phyloP scores from a whole-genome alignment of 164 flowering plant species.

The Umbilicus rupestris region DNA sequence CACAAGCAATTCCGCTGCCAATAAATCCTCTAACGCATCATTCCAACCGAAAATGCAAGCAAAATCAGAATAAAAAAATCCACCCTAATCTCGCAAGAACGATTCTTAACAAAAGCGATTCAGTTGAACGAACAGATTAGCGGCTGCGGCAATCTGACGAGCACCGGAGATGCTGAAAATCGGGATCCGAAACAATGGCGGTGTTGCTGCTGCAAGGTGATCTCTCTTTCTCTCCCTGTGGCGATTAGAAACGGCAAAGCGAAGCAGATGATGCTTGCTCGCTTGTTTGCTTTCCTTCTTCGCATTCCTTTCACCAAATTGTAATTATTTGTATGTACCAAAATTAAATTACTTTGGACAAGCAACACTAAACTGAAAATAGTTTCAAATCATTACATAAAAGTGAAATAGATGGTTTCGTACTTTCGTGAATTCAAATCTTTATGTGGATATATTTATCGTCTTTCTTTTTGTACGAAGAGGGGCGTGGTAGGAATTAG shows the following conservation, averaged over 20 bases:
- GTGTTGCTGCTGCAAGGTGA: too few species aligned
- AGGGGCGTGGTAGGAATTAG: too few species aligned
- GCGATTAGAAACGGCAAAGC: not conserved
- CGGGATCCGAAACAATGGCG: conserved; percentile 5
- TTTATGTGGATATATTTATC: too few species aligned
- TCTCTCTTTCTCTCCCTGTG: too few species aligned
- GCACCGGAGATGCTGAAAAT: not conserved
- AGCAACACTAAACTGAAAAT: not conserved
- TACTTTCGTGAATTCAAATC: not conserved
- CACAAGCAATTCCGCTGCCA: not conserved
- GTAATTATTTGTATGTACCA: not conserved
- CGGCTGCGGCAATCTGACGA: not conserved
- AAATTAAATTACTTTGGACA: not conserved
- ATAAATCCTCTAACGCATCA: not conserved
- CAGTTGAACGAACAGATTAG: not conserved
- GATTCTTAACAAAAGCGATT: not conserved
- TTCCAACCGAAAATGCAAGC: not conserved
- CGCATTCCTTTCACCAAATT: not conserved
- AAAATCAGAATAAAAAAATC: not conserved
- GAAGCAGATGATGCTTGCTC: not conserved
- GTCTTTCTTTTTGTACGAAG: too few species aligned
- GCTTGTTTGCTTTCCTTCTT: too few species aligned
- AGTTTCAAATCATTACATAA: not conserved
- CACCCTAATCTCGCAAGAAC: not conserved
- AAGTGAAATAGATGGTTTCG: not conserved